A percentile compares a stretch with the other conserved stretches of the same genome.
These are phyloP conservation scores for Kuraishia ogatae DNA, from an alignment of 805 yeast species.

Conservation along the genomic window DNA sequence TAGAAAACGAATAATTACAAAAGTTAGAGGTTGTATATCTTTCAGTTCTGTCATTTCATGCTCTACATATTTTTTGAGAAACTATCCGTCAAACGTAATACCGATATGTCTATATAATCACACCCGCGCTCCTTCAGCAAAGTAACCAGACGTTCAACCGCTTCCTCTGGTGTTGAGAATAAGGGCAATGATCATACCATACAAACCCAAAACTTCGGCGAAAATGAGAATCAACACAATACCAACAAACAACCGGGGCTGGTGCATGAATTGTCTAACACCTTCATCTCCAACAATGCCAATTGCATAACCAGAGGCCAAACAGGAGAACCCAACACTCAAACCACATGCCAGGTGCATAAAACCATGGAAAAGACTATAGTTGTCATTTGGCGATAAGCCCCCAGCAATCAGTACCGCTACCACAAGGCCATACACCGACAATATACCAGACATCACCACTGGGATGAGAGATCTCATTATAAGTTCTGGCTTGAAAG, in stretches of 20 bases:
- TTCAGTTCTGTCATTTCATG: too few relatives aligned
- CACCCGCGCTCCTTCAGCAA: too few relatives aligned
- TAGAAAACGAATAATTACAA: background rate
- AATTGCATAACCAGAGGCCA: conserved; percentile 95
- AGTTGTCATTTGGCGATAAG: conserved; percentile 65
- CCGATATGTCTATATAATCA: too few relatives aligned
- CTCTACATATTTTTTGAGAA: too few relatives aligned
- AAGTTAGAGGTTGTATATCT: too few relatives aligned
- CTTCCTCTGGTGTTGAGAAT: conserved; percentile 86
- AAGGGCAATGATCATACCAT: conserved; percentile 93
- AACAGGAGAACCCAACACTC: conserved; percentile 92
- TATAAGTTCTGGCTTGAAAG: conserved; percentile 92
- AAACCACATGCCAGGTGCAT: conserved; percentile 97
- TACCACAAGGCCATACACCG: conserved; percentile 95
- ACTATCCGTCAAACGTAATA: too few relatives aligned
- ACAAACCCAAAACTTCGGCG: conserved; percentile 88
- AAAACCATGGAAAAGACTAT: conserved; percentile 90
- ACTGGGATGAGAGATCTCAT: conserved; percentile 96
- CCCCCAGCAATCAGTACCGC: conserved; percentile 93
- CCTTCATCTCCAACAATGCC: conserved; percentile 99
- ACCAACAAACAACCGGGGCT: conserved; percentile 93
- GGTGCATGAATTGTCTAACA: conserved; percentile 97
- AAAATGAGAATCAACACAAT: conserved; percentile 91
- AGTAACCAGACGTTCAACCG: conserved; percentile 28
- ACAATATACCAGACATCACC: conserved; percentile 94